These are phyloP conservation scores for Nakazawaea ishiwadae DNA, from an alignment of 805 yeast species.

Conservation along the genomic window DNA sequence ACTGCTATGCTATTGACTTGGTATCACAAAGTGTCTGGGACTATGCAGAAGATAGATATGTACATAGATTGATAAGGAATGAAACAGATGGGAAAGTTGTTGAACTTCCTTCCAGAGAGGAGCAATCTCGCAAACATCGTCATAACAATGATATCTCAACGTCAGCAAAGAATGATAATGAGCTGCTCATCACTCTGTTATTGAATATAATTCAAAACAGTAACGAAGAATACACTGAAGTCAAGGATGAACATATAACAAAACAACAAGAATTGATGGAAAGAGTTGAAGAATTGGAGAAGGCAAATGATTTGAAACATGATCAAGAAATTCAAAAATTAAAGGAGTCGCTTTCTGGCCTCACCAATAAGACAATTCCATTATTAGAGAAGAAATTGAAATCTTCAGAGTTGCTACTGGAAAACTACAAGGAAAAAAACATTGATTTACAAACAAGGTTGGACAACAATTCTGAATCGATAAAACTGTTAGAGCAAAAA, in stretches of 20 bases:
- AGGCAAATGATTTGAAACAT: slow-evolving; percentile 23
- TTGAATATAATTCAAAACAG: slow-evolving; percentile 16
- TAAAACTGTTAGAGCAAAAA: not conserved
- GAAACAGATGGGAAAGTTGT: slow-evolving; percentile 88
- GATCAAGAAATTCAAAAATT: slow-evolving; percentile 27
- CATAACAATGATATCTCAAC: too few relatives aligned
- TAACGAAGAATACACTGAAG: slow-evolving; percentile 7
- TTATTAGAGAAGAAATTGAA: slow-evolving; percentile 4
- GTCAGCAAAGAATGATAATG: slow-evolving; percentile 10
- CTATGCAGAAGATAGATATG: slow-evolving; percentile 86
- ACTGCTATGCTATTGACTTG: slow-evolving; percentile 89
- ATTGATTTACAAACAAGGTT: not conserved
- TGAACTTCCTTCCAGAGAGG: slow-evolving; percentile 49
- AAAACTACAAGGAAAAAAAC: not conserved
- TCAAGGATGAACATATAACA: slow-evolving; percentile 39
- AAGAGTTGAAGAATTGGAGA: slow-evolving; percentile 13
- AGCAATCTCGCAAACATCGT: too few relatives aligned
- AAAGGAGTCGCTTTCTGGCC: slow-evolving; percentile 15
- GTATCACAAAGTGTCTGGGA: slow-evolving; percentile 89
- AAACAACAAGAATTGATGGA: slow-evolving; percentile 25
- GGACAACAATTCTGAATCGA: not conserved
- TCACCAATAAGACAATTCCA: not conserved
- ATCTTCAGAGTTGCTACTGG: not conserved
- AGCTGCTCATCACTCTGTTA: slow-evolving; percentile 11
- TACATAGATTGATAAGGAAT: slow-evolving; percentile 79